A percentile compares a stretch with the other conserved stretches of the same genome.
These are phyloP conservation scores for Pythium coloratum DNA, from an alignment of 352 stramenopile genomes.

Conservation along the genomic window DNA sequence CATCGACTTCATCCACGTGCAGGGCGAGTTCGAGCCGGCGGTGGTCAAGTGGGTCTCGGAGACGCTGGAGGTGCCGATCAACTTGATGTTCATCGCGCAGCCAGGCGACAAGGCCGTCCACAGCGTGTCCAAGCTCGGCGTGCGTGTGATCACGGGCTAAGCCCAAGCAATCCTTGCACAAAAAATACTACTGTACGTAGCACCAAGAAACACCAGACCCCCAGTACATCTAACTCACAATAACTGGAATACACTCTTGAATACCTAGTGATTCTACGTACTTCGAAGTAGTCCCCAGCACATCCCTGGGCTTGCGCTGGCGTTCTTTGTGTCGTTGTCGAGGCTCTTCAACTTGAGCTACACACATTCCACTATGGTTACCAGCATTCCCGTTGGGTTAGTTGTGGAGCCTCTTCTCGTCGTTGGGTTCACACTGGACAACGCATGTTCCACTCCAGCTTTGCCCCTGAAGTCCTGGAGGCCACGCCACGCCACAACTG, in stretches of 20 bases:
- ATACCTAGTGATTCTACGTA: constrained; percentile 24
- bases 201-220: too few species aligned
- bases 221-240: not conserved
- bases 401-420: too few species aligned
- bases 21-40: constrained; percentile 68
- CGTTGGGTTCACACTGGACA: too few species aligned
- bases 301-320: too few species aligned
- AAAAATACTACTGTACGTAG: too few species aligned
- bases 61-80: constrained; percentile 74
- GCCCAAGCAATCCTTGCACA: not conserved
- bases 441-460: too few species aligned
- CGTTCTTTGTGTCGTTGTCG: too few species aligned
- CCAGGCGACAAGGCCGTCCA: constrained; percentile 88
- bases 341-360: constrained; percentile 86
- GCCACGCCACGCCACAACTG: too few species aligned
- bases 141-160: constrained; percentile 87
- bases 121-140: constrained; percentile 80
- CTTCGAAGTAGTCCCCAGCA: constrained; percentile 32
- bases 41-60: constrained; percentile 85
- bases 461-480: too few species aligned
- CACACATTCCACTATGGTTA: not conserved
- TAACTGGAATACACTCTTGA: too few species aligned
- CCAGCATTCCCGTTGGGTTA: not conserved
- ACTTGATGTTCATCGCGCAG: constrained; percentile 95
- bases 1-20: constrained; percentile 79